These are phyloP conservation scores for Calocera viscosa DNA, from an alignment of 768 basidiomycete species.

Conservation along the genomic window DNA sequence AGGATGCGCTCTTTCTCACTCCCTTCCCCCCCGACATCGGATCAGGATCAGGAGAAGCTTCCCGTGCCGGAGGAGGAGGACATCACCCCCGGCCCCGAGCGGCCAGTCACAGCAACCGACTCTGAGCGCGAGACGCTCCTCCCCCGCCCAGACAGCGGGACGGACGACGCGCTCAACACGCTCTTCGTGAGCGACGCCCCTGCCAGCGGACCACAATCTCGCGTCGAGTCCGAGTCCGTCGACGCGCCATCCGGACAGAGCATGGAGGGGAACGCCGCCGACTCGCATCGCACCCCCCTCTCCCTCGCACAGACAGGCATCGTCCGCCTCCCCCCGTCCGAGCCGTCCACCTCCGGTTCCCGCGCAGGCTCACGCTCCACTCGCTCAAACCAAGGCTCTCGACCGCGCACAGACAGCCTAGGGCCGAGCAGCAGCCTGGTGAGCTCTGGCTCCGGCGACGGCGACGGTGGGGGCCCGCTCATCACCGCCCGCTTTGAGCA, in stretches of 20 bases:
- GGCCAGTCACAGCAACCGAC: not conserved
- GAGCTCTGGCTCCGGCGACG: not conserved
- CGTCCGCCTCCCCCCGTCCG: conserved; percentile 23
- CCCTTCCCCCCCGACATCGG: not conserved
- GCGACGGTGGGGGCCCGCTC: conserved; percentile 26
- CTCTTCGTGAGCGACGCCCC: not conserved
- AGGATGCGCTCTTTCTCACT: not conserved
- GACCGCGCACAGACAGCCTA: too few relatives aligned
- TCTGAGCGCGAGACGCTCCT: not conserved
- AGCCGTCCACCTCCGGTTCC: conserved; percentile 8
- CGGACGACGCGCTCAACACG: conserved; percentile 2
- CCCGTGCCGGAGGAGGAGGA: not conserved
- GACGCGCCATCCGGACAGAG: not conserved
- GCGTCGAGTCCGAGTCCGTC: not conserved
- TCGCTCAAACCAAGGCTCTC: not conserved
- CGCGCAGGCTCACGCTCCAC: not conserved
- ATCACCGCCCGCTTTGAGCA: conserved; percentile 57
- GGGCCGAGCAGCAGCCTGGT: not conserved
- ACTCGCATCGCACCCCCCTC: not conserved
- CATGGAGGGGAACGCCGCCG: not conserved
- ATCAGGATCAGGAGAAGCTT: not conserved
- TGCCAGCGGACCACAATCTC: not conserved
- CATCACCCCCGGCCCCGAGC: not conserved
- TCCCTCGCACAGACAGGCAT: conserved; percentile 18
- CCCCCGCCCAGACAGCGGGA: not conserved